Conservation (phyloP, 352 stramenopile genomes). For the Phytophthora sp. region DNA sequence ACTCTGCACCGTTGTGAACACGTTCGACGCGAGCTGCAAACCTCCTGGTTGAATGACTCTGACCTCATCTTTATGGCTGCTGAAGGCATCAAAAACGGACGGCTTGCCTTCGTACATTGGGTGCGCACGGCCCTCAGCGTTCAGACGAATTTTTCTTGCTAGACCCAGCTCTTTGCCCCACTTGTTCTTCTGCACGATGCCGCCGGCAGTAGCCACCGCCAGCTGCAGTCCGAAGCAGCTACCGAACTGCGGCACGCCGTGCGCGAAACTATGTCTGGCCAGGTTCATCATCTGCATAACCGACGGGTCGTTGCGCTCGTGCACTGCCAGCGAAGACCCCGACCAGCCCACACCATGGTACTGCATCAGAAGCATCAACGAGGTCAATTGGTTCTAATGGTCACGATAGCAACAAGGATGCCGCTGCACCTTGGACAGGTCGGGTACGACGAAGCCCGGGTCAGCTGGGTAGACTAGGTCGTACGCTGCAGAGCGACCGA, state of each 20-base stretch:
- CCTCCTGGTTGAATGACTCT: constrained; percentile 59
- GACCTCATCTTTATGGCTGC: constrained; percentile 81
- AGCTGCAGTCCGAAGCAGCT: constrained; percentile 81
- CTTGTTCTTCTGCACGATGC: constrained; percentile 66
- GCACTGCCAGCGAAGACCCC: constrained; percentile 70
- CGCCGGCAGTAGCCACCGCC: constrained; percentile 59
- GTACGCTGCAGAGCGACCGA: constrained; percentile 49
- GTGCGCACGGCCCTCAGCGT: constrained; percentile 58
- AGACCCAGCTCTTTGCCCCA: constrained; percentile 70
- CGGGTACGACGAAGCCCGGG: constrained; percentile 52
- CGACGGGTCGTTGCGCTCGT: constrained; percentile 58
- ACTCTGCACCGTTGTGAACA: constrained; percentile 66
- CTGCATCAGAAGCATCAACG: constrained; percentile 25
- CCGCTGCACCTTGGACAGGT: constrained; percentile 50
- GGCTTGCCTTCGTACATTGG: constrained; percentile 79
- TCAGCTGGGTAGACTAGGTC: constrained; percentile 73
- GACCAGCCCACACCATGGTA: constrained; percentile 83
- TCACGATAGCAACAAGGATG: not conserved
- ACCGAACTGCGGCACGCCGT: constrained; percentile 75
- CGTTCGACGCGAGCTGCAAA: constrained; percentile 60
- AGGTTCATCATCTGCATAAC: constrained; percentile 58
- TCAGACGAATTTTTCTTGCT: constrained; percentile 73
- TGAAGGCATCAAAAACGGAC: constrained; percentile 74
- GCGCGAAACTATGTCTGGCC: constrained; percentile 45
- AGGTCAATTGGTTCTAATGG: not conserved